Evolutionary conservation across 768 basidiomycete species (phyloP).

Genomic region (Macrolepiota dolichaula): DNA sequence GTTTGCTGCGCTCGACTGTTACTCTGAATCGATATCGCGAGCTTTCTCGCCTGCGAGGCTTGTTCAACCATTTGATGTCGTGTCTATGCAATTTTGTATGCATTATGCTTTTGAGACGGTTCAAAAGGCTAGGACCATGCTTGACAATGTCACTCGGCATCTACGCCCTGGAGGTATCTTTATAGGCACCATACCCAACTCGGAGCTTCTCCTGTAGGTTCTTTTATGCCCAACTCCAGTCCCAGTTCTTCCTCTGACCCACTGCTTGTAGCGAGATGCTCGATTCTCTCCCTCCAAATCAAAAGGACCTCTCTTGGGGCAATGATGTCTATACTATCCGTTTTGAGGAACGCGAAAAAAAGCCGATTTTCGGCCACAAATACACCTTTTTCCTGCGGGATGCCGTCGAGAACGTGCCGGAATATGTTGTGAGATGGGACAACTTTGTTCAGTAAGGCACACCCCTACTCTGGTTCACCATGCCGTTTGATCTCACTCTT

Average conservation of each 20-base stretch:
- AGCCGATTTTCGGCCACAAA: conserved; percentile 79
- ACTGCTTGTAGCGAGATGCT: conserved; percentile 58
- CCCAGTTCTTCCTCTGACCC: conserved; percentile 5
- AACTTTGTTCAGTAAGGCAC: conserved; percentile 82
- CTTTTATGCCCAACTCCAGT: conserved; percentile 17
- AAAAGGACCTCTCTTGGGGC: conserved; percentile 76
- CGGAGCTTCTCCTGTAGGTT: conserved; percentile 77
- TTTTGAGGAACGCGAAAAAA: conserved; percentile 68
- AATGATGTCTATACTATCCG: conserved; percentile 88
- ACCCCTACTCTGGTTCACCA: background rate
- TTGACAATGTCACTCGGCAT: conserved; percentile 81
- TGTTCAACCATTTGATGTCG: conserved; percentile 80
- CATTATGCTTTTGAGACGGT: conserved; percentile 98
- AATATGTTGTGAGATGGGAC: conserved; percentile 96
- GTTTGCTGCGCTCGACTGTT: conserved; percentile 90
- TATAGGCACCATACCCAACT: conserved; percentile 95
- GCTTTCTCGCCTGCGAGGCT: conserved; percentile 64
- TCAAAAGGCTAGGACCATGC: conserved; percentile 85
- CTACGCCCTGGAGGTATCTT: conserved; percentile 86
- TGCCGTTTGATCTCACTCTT: background rate
- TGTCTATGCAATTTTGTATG: conserved; percentile 99
- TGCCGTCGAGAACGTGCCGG: conserved; percentile 96
- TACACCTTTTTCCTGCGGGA: conserved; percentile 94
- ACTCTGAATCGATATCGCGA: conserved; percentile 64
- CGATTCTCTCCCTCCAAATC: conserved; percentile 62